A percentile compares a stretch with the other conserved stretches of the same genome.
phyloP scores from a whole-genome alignment of 306 rosid species.

The Quercus agrifolia region DNA sequence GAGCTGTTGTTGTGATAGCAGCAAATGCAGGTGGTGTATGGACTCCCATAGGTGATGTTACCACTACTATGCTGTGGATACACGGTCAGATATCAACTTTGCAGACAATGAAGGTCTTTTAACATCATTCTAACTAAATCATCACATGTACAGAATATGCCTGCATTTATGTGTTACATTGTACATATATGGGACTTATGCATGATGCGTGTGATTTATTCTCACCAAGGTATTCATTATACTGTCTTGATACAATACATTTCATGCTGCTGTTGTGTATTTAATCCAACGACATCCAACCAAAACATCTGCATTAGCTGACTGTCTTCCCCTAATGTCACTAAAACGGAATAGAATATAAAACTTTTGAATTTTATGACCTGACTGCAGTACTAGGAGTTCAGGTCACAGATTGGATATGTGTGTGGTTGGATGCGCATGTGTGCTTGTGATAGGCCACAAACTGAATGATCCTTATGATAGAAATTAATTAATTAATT shows the following conservation, averaged over 20 bases:
- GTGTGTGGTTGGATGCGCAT: too few relatives aligned
- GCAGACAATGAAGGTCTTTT: conserved; percentile 69
- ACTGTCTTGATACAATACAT: not conserved
- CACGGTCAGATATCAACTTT: conserved; percentile 88
- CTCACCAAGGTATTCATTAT: not conserved
- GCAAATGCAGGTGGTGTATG: conserved; percentile 99
- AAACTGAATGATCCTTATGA: too few relatives aligned
- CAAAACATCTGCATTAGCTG: not conserved
- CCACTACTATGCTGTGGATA: conserved; percentile 97
- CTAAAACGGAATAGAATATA: not conserved
- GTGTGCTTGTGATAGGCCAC: not conserved
- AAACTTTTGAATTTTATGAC: not conserved
- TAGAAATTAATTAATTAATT: too few relatives aligned
- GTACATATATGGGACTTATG: not conserved
- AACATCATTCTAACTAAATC: conserved; percentile 3
- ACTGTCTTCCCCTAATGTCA: not conserved
- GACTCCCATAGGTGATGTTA: conserved; percentile 98
- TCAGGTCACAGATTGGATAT: not conserved
- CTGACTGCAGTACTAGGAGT: not conserved
- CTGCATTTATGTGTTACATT: not conserved
- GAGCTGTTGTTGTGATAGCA: conserved; percentile 93
- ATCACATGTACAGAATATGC: not conserved
- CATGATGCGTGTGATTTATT: not conserved
- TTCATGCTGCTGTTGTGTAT: not conserved
- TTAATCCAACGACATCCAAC: not conserved